Base-by-base conservation (phyloP, 192 early-diverging fungal species). In the Chytriomyces hyalinus region DNA sequence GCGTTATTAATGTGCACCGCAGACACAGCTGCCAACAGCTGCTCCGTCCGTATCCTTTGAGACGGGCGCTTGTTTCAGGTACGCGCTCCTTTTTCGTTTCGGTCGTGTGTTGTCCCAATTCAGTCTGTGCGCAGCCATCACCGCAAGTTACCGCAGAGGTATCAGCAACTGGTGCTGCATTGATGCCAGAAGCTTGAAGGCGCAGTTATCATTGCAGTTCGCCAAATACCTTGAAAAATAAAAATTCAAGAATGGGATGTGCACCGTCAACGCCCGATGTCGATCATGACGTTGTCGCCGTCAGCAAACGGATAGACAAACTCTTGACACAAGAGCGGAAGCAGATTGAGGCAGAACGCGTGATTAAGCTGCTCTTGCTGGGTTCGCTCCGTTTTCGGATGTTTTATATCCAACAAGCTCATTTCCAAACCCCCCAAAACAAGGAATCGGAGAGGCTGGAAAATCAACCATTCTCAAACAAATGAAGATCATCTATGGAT, bases 391-490 rank as follows among this genome's bases (percentile, higher is more conserved):
- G 28, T 9, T 1, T 46, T 22, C 20, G 22, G 13, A 13, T 36
- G 10, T 24, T 43, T 20, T 3, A 0, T 6, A 13, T 26, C 63
- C 63, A 57, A 26, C 20, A n/a, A 3, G 4, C 13, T 57, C 5
- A 20, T 57, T 13, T n/a, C 13, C 53, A 57, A 13, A 57, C 4
- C 20, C 53, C 20, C 20, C 0, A 20, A 64, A 17, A 64, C 26
- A 11, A 28, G 79, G 78, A 1, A 46, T 78, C 13, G 80, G 80
- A 22, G 80, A 81, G 57, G 80, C 80, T 24, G 80, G 80, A 13
- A 81, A 81, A 80, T 80, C 78, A 5, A 81, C 80, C 11, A 49
- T 81, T 49, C 61, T 81, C 17, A 81, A 81, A 59, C 80, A 81
- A 59, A 75, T 81, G 70, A 81, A 76, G 53, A 61, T 81, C 15